A percentile compares a stretch with the other conserved stretches of the same genome.
These are phyloP conservation scores for Phytopythium mirpurense DNA, from an alignment of 352 stramenopile species.

Conservation along the genomic window DNA sequence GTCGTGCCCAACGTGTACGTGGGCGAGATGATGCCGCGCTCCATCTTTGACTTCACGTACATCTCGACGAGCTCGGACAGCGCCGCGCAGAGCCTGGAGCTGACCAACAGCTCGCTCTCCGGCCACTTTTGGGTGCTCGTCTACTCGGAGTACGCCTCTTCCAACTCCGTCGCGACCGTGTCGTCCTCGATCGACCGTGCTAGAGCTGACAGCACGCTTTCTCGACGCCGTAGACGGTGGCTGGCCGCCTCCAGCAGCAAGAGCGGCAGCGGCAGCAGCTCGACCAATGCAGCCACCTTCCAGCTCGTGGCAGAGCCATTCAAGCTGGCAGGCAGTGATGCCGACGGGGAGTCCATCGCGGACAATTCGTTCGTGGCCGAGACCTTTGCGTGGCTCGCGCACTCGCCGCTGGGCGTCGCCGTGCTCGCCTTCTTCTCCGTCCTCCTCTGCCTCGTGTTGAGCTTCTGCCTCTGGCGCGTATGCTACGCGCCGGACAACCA, in stretches of 20 bases:
- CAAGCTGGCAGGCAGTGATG: slow-evolving; percentile 12
- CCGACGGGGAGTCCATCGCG: slow-evolving; percentile 27
- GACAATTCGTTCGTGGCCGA: slow-evolving; percentile 39
- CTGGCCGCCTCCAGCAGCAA: slow-evolving; percentile 2
- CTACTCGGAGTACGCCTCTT: slow-evolving; percentile 49
- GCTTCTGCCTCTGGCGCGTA: slow-evolving; percentile 55
- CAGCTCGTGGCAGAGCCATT: slow-evolving; percentile 41
- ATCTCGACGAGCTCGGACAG: slow-evolving; percentile 29
- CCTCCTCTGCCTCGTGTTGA: slow-evolving; percentile 26
- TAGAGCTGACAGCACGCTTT: slow-evolving; percentile 2
- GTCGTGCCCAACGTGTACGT: slow-evolving; percentile 58
- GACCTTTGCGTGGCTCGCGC: slow-evolving; percentile 48
- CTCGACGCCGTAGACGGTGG: not conserved
- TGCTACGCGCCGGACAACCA: slow-evolving; percentile 60
- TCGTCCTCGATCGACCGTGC: slow-evolving; percentile 3
- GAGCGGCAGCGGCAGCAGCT: not conserved
- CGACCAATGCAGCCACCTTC: slow-evolving; percentile 14
- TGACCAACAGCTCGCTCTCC: slow-evolving; percentile 47
- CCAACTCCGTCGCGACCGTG: slow-evolving; percentile 8
- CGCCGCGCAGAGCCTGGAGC: slow-evolving; percentile 33
- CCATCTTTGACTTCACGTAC: slow-evolving; percentile 68
- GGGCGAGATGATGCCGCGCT: slow-evolving; percentile 60
- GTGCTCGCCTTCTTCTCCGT: slow-evolving; percentile 42
- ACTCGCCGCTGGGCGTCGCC: slow-evolving; percentile 31
- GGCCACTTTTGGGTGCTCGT: slow-evolving; percentile 74